Evolutionary conservation across 2,329 filamentous ascomycete species (phyloP).

Genomic region (Ilyonectria robusta): DNA sequence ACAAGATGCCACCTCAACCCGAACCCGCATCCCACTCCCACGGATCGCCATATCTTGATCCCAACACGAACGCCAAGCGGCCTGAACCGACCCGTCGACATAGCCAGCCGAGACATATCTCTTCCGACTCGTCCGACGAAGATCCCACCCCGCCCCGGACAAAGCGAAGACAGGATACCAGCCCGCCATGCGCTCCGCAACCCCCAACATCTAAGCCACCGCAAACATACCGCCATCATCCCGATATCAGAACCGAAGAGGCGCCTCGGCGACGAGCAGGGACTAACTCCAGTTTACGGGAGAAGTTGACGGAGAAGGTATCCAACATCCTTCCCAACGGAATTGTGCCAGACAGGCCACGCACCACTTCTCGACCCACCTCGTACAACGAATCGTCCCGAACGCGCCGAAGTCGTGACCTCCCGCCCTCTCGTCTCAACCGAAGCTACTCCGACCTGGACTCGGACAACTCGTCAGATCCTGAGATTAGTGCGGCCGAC

Average conservation of each 20-base stretch:
- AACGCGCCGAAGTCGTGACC: constrained; percentile 58
- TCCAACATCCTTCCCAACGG: constrained; percentile 59
- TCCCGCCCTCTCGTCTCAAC: constrained; percentile 58
- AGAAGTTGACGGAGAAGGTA: constrained; percentile 62
- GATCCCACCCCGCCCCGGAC: constrained; percentile 50
- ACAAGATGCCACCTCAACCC: constrained; percentile 56
- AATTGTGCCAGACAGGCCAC: constrained; percentile 52
- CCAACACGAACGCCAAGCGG: constrained; percentile 50
- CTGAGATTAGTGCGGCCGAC: constrained; percentile 53
- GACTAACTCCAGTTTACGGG: constrained; percentile 58
- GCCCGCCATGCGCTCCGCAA: constrained; percentile 40
- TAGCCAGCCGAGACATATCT: constrained; percentile 63
- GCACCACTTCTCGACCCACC: constrained; percentile 54
- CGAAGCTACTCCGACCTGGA: constrained; percentile 59
- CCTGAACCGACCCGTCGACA: constrained; percentile 58
- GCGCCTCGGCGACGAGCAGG: constrained; percentile 51
- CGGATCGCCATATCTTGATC: constrained; percentile 53
- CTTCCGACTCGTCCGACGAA: constrained; percentile 60
- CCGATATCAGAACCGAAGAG: constrained; percentile 55
- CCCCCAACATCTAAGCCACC: constrained; percentile 46
- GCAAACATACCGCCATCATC: constrained; percentile 51
- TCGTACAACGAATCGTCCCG: constrained; percentile 51
- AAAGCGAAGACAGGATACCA: constrained; percentile 45
- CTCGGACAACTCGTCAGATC: constrained; percentile 54
- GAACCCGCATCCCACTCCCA: constrained; percentile 46